phyloP scores from a whole-genome alignment of 805 yeast genomes.

The Lipomyces mesembrius region DNA sequence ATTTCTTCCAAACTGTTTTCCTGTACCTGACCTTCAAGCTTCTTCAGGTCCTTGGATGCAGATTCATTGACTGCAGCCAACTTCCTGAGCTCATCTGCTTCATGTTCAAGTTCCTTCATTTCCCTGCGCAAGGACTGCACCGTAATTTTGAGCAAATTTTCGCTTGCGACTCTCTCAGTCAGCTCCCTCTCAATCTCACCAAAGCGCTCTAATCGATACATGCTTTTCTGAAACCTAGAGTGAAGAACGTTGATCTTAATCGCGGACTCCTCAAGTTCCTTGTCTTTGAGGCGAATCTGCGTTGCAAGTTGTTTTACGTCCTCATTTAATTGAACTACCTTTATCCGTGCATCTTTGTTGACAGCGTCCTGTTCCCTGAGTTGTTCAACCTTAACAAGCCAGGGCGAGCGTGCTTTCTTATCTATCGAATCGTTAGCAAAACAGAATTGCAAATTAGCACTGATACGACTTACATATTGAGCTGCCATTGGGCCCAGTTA shows the following conservation, averaged over 20 bases:
- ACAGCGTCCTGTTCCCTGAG: slow-evolving; percentile 23
- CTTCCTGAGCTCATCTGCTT: slow-evolving; percentile 11
- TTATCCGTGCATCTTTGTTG: slow-evolving; percentile 26
- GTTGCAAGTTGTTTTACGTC: slow-evolving; percentile 37
- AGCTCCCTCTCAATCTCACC: slow-evolving; percentile 37
- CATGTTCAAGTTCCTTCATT: slow-evolving; percentile 12
- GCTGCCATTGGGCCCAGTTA: slow-evolving; percentile 4
- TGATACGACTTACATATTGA: not conserved
- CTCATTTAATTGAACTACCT: slow-evolving; percentile 32
- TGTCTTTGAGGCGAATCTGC: slow-evolving; percentile 36
- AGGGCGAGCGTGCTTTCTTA: slow-evolving; percentile 33
- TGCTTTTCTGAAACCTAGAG: slow-evolving; percentile 35
- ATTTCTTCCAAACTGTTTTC: slow-evolving; percentile 24
- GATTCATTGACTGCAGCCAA: slow-evolving; percentile 2
- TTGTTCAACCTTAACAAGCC: slow-evolving; percentile 37
- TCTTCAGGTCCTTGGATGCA: slow-evolving; percentile 15
- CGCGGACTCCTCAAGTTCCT: slow-evolving; percentile 40
- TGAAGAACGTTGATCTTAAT: slow-evolving; percentile 38
- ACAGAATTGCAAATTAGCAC: not conserved
- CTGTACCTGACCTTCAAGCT: slow-evolving; percentile 17
- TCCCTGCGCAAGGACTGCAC: slow-evolving; percentile 15
- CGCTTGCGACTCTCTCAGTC: slow-evolving; percentile 19
- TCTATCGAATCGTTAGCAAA: not conserved
- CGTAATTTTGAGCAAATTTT: slow-evolving; percentile 4
- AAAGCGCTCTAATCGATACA: slow-evolving; percentile 23